Evolutionary conservation across 257 asterid genomes (phyloP), one percentile per base, ranked within the genome.

Genomic region (Verbascum thapsus): DNA sequence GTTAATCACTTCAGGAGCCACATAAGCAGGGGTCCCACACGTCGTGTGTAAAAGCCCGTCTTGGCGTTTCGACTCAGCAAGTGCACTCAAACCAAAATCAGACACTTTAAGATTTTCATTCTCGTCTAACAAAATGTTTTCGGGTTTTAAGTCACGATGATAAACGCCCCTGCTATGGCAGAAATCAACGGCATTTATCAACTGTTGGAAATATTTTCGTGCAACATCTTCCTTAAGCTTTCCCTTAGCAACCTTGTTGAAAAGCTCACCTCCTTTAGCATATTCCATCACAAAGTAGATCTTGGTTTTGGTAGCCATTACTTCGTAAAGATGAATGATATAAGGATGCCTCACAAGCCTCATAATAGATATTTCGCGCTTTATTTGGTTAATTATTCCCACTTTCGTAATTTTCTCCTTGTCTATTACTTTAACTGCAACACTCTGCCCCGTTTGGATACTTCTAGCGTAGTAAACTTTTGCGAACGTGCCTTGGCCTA

Each of bases 1-100:
- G 59, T 66, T 77, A 10, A 90, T 88, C 45, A 90, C 97, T 61
- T 90, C 97, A 0, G 97, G 97, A 12, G 97, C 95, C 47, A 86
- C 96, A 39, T 89, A 89, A 0, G 97, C 95, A n/a, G 97, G 97
- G 18, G 97, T 87, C 48, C 98, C 98, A 72, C 98, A 90, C 0
- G 85, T 80, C 0, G 98, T 90, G 76, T 88, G 96, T 8, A 90
- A 95, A 40, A 90, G 96, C 44, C 95, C 95, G 0, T 90, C 98
- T 59, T 75, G 89, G 23, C 74, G 88, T 77, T 69, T 91, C 8
- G 98, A 83, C 45, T 88, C 87, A 1, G 88, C 79, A 7, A 88
- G 74, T 7, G 96, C 98, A 63, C 98, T 88, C 64, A 91, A 74
- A 30, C 98, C 98, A 35, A 91, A 91, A 76, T 91, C 98, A 1